These are phyloP conservation scores for Candida insectalens DNA, from an alignment of 805 yeast species.

Conservation along the genomic window DNA sequence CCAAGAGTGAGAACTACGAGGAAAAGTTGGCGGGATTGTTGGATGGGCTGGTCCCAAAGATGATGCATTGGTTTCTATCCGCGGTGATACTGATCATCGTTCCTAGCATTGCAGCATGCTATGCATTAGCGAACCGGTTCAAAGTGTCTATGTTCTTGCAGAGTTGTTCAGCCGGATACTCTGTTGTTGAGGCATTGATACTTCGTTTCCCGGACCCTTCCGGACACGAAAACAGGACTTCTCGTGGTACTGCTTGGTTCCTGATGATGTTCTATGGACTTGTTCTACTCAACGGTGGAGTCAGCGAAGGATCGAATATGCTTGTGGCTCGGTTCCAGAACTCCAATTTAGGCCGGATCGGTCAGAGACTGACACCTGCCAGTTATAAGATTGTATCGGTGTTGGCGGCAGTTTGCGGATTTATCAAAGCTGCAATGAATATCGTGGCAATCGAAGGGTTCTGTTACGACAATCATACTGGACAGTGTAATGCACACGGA, in stretches of 20 bases:
- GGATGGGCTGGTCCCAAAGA: conserved; percentile 28
- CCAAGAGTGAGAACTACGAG: conserved; percentile 10
- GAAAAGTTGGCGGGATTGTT: conserved; percentile 7
- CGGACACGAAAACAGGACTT: conserved; percentile 59
- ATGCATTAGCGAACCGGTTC: conserved; percentile 43
- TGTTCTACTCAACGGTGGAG: conserved; percentile 44
- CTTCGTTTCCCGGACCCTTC: conserved; percentile 55
- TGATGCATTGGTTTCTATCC: conserved; percentile 58
- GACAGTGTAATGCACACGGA: conserved; percentile 96
- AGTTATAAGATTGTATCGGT: conserved; percentile 39
- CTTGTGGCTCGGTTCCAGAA: conserved; percentile 22
- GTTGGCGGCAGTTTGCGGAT: conserved; percentile 46
- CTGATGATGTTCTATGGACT: conserved; percentile 36
- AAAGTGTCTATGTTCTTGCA: conserved; percentile 39
- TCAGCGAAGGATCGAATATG: conserved; percentile 41
- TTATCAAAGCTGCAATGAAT: conserved; percentile 74
- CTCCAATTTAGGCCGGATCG: conserved; percentile 27
- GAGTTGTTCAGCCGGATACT: conserved; percentile 35
- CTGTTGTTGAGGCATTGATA: conserved; percentile 45
- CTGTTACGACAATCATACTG: conserved; percentile 75
- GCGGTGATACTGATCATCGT: conserved; percentile 35
- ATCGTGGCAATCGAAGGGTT: conserved; percentile 81
- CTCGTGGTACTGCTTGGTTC: conserved; percentile 62
- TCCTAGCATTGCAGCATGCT: conserved; percentile 47
- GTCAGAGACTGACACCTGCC: conserved; percentile 24